Percentiles rank a stretch among this genome's conserved stretches.
Evolutionary conservation across 139 green algal species (phyloP).

Genomic region (Picochlorum sp.): DNA sequence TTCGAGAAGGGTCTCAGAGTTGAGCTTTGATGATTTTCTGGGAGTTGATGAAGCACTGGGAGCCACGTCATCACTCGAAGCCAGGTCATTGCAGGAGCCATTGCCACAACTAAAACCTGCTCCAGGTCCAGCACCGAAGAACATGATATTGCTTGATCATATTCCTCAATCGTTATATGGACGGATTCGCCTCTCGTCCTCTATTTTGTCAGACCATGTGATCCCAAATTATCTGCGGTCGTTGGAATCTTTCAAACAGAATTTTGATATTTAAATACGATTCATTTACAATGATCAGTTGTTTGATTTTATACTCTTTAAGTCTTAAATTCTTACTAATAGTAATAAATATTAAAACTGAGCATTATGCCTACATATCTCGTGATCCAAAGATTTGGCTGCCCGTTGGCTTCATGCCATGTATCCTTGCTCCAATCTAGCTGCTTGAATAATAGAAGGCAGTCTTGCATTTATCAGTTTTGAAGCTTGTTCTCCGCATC

Average conservation of each 20-base stretch:
- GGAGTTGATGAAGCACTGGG: conserved; percentile 3
- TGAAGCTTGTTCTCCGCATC: background rate
- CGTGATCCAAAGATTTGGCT: conserved; percentile 1
- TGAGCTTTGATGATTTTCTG: conserved; percentile 10
- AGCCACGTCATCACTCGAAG: background rate
- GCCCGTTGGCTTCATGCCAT: conserved; percentile 34
- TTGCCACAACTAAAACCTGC: conserved; percentile 7
- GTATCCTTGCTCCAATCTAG: conserved; percentile 13
- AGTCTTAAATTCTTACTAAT: too few relatives aligned
- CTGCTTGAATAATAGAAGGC: background rate
- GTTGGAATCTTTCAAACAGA: conserved; percentile 29
- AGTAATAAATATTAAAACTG: background rate
- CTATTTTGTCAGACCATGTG: conserved; percentile 72
- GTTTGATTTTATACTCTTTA: background rate
- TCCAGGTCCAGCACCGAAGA: background rate
- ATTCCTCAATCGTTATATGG: conserved; percentile 44
- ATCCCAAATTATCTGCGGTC: conserved; percentile 58
- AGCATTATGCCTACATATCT: conserved; percentile 1
- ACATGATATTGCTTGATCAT: conserved; percentile 41
- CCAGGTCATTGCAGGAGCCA: background rate
- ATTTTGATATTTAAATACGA: too few relatives aligned
- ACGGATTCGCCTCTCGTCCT: conserved; percentile 60
- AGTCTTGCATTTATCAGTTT: background rate
- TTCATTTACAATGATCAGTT: background rate
- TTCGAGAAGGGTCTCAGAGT: background rate